Conservation (phyloP, 345 rosid species). For the Salix arbutifolia region DNA sequence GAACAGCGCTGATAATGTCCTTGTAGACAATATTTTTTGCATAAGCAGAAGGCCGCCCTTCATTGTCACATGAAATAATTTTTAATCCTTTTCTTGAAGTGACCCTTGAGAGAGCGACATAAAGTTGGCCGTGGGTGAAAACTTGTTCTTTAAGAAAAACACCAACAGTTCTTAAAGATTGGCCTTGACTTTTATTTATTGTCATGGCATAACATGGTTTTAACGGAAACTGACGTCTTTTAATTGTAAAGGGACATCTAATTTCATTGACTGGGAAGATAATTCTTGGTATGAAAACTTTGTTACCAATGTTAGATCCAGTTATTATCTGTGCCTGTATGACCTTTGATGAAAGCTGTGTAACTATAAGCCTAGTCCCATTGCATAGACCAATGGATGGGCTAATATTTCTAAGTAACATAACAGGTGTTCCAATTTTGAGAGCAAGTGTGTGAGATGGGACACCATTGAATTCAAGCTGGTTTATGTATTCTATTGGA, state of each 20-base stretch:
- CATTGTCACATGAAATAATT: neutral
- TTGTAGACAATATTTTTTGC: neutral
- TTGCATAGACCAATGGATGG: neutral
- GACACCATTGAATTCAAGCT: neutral
- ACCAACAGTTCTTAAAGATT: neutral
- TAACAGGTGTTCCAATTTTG: slow-evolving; percentile 3
- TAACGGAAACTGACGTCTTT: neutral
- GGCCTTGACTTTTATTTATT: slow-evolving; percentile 7
- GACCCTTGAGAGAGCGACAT: neutral
- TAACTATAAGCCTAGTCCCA: slow-evolving; percentile 1
- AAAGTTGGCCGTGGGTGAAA: neutral
- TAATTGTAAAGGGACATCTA: neutral
- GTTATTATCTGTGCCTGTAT: neutral
- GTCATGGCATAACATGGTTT: slow-evolving; percentile 2
- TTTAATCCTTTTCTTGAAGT: neutral
- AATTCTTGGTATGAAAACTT: neutral
- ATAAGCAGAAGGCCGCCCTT: neutral
- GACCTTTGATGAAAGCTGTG: neutral
- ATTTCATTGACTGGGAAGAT: neutral
- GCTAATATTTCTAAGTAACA: slow-evolving; percentile 7
- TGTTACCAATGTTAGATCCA: neutral
- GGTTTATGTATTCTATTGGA: neutral
- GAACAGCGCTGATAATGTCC: too few species aligned
- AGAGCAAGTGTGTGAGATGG: neutral
- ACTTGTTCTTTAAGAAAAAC: neutral